These are phyloP conservation scores for Suhomyces taliae DNA, from an alignment of 1,139 yeast species.

Conservation along the genomic window DNA sequence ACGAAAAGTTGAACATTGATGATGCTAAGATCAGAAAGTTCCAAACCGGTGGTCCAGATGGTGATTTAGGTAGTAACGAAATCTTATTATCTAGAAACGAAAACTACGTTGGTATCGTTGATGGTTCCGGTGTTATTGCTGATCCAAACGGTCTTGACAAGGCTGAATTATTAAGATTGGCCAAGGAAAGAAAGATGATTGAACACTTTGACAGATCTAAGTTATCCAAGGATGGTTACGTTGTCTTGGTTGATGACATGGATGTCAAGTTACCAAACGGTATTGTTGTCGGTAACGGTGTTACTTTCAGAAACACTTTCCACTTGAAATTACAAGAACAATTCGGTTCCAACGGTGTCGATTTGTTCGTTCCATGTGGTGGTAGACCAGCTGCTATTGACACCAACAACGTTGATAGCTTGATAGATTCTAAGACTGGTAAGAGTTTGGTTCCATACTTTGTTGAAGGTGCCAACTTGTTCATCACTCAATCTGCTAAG, in stretches of 20 bases:
- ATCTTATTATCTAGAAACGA: conserved; percentile 81
- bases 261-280: conserved; percentile 82
- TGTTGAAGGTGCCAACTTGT: conserved; percentile 97
- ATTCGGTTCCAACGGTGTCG: conserved; percentile 62
- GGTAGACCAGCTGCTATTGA: conserved; percentile 98
- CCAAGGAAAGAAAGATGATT: conserved; percentile 75
- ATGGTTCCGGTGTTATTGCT: conserved; percentile 92
- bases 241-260: conserved; percentile 82
- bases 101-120: conserved; percentile 83
- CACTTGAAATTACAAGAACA: conserved; percentile 72
- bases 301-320: conserved; percentile 88
- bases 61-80: conserved; percentile 96
- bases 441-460: conserved; percentile 79
- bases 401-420: conserved; percentile 71
- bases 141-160: conserved; percentile 91
- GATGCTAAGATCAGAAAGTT: conserved; percentile 64
- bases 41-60: conserved; percentile 99
- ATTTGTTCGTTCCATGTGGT: conserved; percentile 95
- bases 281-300: conserved; percentile 72
- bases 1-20: conserved; percentile 70
- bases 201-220: conserved; percentile 64
- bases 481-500: conserved; percentile 93
- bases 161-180: conserved; percentile 73
- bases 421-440: conserved; percentile 76
- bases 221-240: conserved; percentile 73